Conservation (phyloP, 257 asterid genomes). For the Solanum chiquidenum region DNA sequence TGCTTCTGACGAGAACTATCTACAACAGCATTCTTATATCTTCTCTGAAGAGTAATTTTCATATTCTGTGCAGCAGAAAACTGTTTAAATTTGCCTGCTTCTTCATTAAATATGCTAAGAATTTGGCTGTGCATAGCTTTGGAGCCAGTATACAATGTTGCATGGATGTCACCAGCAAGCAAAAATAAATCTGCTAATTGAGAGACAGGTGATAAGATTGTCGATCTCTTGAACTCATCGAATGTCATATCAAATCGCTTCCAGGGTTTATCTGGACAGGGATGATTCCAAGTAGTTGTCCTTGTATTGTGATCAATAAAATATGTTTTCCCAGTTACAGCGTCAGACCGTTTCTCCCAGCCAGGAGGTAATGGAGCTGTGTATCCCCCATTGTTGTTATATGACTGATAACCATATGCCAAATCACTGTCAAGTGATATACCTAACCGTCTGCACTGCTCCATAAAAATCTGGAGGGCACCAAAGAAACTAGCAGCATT, state of each 20-base stretch:
- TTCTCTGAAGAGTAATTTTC: conserved; percentile 90
- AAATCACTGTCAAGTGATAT: conserved; percentile 92
- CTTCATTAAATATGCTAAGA: conserved; percentile 93
- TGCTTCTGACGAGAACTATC: conserved; percentile 99
- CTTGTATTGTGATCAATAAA: conserved; percentile 94
- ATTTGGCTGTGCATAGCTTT: conserved; percentile 99
- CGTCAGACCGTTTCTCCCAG: conserved; percentile 95
- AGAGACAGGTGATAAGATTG: conserved; percentile 81
- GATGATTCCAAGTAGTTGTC: conserved; percentile 98
- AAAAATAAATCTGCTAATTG: conserved; percentile 83
- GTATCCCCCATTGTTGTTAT: conserved; percentile 58
- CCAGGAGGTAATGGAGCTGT: conserved; percentile 99
- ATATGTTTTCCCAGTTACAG: conserved; percentile 88
- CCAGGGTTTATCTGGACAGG: conserved; percentile 99
- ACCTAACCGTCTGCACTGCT: conserved; percentile 95
- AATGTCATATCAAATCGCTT: conserved; percentile 95
- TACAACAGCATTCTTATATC: conserved; percentile 88
- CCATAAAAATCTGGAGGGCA: conserved; percentile 90
- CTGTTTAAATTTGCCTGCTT: conserved; percentile 91
- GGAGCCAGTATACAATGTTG: conserved; percentile 91
- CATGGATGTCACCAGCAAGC: conserved; percentile 92
- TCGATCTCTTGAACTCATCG: conserved; percentile 94
- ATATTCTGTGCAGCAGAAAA: conserved; percentile 97
- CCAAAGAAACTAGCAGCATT: conserved; percentile 99
- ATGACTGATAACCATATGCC: conserved; percentile 61